Evolutionary conservation across 2,329 filamentous ascomycete species (phyloP).

Genomic region (Xylariales sp.): DNA sequence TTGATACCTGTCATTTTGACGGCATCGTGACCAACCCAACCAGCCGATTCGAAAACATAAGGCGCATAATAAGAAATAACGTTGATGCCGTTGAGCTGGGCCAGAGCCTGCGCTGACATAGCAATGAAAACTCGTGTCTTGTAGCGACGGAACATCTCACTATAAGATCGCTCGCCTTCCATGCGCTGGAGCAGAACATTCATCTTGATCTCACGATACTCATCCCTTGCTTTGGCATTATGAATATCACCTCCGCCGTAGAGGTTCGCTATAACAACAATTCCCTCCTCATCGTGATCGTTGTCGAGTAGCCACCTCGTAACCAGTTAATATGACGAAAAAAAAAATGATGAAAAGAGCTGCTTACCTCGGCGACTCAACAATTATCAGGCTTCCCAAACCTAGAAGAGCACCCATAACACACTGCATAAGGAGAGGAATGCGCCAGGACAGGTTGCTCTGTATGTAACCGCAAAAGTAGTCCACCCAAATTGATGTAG

Average conservation of each 20-base stretch:
- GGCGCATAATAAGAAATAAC: constrained; percentile 99
- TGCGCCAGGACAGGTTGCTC: constrained; percentile 86
- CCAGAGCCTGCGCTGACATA: constrained; percentile 96
- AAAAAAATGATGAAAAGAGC: constrained; percentile 16
- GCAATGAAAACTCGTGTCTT: constrained; percentile 94
- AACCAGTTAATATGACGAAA: constrained; percentile 46
- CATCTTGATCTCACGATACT: constrained; percentile 99
- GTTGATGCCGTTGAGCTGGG: constrained; percentile 98
- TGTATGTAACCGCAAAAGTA: constrained; percentile 95
- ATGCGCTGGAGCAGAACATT: constrained; percentile 91
- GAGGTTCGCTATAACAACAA: constrained; percentile 96
- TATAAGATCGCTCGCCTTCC: constrained; percentile 91
- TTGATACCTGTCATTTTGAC: constrained; percentile 99
- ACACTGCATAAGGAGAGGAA: constrained; percentile 92
- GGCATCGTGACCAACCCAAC: constrained; percentile 91
- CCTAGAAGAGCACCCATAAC: constrained; percentile 90
- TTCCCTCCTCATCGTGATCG: constrained; percentile 97
- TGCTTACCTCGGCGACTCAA: constrained; percentile 88
- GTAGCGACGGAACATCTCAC: constrained; percentile 95
- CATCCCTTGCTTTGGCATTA: constrained; percentile 89
- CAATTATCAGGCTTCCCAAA: constrained; percentile 89
- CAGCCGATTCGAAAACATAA: constrained; percentile 94
- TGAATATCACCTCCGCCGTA: constrained; percentile 97
- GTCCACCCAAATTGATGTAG: constrained; percentile 97
- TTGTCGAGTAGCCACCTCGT: constrained; percentile 94